phyloP scores from a whole-genome alignment of 2,329 filamentous ascomycete species.

The Pseudogymnoascus sp. region DNA sequence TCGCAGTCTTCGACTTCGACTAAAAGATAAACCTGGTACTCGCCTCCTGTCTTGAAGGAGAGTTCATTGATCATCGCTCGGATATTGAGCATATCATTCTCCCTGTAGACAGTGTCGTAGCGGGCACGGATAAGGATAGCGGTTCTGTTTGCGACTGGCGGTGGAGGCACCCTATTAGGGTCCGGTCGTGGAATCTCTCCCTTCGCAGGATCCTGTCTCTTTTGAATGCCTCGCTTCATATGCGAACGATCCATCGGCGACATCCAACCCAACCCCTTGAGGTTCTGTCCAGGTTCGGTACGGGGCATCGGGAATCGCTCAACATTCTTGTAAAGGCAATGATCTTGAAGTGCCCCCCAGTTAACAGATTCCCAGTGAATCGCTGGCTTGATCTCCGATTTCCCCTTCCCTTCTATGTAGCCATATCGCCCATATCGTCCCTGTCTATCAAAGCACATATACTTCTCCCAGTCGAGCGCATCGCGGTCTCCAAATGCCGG shows the following conservation, averaged over 20 bases:
- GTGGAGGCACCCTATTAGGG: slow-evolving; percentile 11
- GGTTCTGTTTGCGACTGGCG: slow-evolving; percentile 39
- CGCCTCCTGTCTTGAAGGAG: slow-evolving; percentile 64
- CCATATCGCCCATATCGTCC: slow-evolving; percentile 64
- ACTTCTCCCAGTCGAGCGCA: slow-evolving; percentile 51
- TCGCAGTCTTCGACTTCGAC: slow-evolving; percentile 65
- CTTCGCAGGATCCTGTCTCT: slow-evolving; percentile 10
- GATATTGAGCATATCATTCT: slow-evolving; percentile 71
- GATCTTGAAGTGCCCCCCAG: slow-evolving; percentile 64
- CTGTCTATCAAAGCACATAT: slow-evolving; percentile 61
- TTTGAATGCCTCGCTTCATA: not conserved
- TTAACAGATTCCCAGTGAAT: slow-evolving; percentile 57
- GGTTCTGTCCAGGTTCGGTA: not conserved
- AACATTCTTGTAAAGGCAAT: slow-evolving; percentile 58
- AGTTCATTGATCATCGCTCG: slow-evolving; percentile 74
- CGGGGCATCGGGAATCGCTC: slow-evolving; percentile 44
- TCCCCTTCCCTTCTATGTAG: slow-evolving; percentile 34
- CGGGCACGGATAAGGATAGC: slow-evolving; percentile 71
- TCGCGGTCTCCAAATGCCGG: slow-evolving; percentile 57
- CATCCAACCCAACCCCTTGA: slow-evolving; percentile 22
- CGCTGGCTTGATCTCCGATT: not conserved
- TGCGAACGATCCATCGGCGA: slow-evolving; percentile 22
- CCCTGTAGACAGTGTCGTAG: slow-evolving; percentile 65
- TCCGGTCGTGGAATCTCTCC: not conserved
- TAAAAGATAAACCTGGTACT: slow-evolving; percentile 73